Evolutionary conservation across 106 monocot species (phyloP).

Genomic region (Dioscorea zingiberensis): DNA sequence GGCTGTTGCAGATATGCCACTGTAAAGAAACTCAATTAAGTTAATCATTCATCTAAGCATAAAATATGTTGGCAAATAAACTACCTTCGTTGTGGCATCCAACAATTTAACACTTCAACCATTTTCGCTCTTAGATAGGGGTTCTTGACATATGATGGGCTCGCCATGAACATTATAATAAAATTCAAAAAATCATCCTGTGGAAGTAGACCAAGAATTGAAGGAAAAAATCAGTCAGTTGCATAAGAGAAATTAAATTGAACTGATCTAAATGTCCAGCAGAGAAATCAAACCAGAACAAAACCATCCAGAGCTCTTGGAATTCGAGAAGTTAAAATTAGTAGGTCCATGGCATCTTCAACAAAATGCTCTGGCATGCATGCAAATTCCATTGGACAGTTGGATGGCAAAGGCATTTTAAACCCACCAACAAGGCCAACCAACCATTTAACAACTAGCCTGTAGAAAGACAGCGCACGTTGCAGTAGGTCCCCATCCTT

Average conservation of each 20-base stretch:
- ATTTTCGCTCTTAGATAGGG: constrained; percentile 96
- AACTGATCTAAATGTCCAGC: not conserved
- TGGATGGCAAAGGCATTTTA: constrained; percentile 85
- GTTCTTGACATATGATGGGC: constrained; percentile 83
- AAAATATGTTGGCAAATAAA: not conserved
- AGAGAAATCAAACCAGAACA: constrained; percentile 44
- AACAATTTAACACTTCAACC: constrained; percentile 98
- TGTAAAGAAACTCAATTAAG: constrained; percentile 20
- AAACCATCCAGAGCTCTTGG: constrained; percentile 86
- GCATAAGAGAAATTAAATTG: not conserved
- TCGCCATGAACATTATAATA: constrained; percentile 99
- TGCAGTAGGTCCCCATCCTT: constrained; percentile 93
- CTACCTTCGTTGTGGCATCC: constrained; percentile 90
- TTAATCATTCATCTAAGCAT: not conserved
- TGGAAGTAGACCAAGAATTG: not conserved
- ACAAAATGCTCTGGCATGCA: constrained; percentile 98
- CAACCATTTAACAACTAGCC: constrained; percentile 80
- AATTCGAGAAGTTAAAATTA: constrained; percentile 81
- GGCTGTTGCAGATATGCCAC: constrained; percentile 66
- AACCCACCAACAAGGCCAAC: constrained; percentile 78
- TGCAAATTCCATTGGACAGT: constrained; percentile 87
- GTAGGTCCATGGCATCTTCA: constrained; percentile 94
- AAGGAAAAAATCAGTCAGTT: not conserved
- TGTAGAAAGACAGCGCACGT: constrained; percentile 84
- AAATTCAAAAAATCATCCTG: constrained; percentile 99